phyloP scores from a whole-genome alignment of 768 basidiomycete species.

The Pulveroboletus sp. region DNA sequence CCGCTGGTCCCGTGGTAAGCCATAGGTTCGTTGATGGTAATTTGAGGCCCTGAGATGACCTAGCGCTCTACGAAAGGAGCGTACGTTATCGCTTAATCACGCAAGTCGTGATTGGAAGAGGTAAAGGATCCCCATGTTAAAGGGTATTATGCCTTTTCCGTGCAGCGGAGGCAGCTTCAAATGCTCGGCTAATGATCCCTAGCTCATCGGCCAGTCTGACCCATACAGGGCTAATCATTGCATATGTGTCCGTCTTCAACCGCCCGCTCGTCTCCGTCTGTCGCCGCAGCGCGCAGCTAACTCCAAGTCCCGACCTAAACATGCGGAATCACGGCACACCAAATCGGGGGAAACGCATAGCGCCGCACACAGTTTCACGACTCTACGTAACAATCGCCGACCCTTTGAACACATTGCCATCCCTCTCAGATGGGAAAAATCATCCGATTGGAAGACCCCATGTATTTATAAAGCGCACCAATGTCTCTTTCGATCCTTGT shows the following conservation, averaged over 20 bases:
- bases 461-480: constrained; percentile 20
- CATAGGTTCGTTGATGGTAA: too few relatives aligned
- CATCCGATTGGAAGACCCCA: constrained; percentile 8
- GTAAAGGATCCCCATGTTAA: not conserved
- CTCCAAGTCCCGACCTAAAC: not conserved
- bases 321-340: constrained; percentile 1
- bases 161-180: not conserved
- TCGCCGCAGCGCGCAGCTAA: constrained; percentile 16
- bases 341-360: constrained; percentile 8
- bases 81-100: not conserved
- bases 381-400: constrained; percentile 23
- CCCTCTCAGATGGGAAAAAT: constrained; percentile 8
- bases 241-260: constrained; percentile 2
- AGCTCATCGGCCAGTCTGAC: not conserved
- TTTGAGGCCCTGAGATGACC: not conserved
- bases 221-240: not conserved
- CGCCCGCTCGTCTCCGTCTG: constrained; percentile 15
- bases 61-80: not conserved
- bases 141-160: not conserved
- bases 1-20: too few relatives aligned
- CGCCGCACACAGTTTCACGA: constrained; percentile 7
- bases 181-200: not conserved
- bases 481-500: not conserved
- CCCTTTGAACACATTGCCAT: constrained; percentile 19
- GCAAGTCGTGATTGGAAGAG: not conserved